Evolutionary conservation across 768 basidiomycete genomes (phyloP).

Genomic region (Mycena chlorophos): DNA sequence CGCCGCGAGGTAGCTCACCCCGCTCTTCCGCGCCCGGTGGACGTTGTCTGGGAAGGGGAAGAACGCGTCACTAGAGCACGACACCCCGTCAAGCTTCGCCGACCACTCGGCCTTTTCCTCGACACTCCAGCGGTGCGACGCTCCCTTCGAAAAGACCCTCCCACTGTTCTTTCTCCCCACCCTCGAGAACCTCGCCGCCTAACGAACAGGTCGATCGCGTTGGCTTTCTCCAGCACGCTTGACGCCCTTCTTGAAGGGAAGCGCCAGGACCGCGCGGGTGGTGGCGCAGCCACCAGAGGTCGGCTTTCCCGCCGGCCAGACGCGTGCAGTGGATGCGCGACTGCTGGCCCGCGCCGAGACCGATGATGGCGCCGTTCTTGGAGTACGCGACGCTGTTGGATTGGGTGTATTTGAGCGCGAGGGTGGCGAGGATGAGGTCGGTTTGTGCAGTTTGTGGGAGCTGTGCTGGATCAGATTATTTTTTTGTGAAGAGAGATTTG

Average conservation of each 20-base stretch:
- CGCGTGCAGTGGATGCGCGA: slow-evolving; percentile 99
- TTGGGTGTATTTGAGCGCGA: slow-evolving; percentile 97
- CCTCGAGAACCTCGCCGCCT: slow-evolving; percentile 85
- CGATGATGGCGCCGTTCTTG: slow-evolving; percentile 87
- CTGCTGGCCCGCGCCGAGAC: slow-evolving; percentile 96
- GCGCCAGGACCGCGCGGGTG: slow-evolving; percentile 87
- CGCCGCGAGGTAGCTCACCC: slow-evolving; percentile 89
- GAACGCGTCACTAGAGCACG: slow-evolving; percentile 96
- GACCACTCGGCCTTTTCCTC: slow-evolving; percentile 79
- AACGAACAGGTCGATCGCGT: slow-evolving; percentile 96
- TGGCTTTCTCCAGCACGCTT: slow-evolving; percentile 98
- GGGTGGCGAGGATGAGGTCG: slow-evolving; percentile 95
- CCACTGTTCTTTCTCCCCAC: slow-evolving; percentile 89
- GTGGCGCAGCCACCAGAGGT: slow-evolving; percentile 98
- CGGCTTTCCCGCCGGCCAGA: slow-evolving; percentile 96
- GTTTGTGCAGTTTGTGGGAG: slow-evolving; percentile 73
- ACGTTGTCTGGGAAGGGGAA: slow-evolving; percentile 99
- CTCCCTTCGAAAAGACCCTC: slow-evolving; percentile 78
- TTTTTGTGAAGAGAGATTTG: not conserved
- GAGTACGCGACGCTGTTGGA: slow-evolving; percentile 99
- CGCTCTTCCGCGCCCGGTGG: slow-evolving; percentile 87
- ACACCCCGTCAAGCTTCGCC: slow-evolving; percentile 74
- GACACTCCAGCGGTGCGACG: slow-evolving; percentile 62
- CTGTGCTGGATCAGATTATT: slow-evolving; percentile 38
- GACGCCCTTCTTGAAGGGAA: slow-evolving; percentile 96